Evolutionary conservation across 257 asterid species (phyloP).

Genomic region (Nicotiana attenuata): DNA sequence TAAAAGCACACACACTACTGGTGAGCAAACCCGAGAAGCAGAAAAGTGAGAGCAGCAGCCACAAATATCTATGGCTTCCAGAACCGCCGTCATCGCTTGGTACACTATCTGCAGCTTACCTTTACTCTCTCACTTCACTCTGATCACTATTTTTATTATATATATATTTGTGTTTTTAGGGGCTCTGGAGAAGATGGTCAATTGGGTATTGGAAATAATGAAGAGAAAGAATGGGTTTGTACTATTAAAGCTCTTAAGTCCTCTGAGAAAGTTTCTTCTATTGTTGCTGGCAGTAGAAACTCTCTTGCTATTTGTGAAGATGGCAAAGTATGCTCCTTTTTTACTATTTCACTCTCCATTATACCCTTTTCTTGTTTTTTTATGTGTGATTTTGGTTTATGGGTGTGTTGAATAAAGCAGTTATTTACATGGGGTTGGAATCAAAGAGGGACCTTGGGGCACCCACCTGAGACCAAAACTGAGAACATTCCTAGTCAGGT

Average conservation of each 20-base stretch:
- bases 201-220: constrained; percentile 74
- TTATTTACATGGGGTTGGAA: constrained; percentile 99
- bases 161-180: constrained; percentile 32
- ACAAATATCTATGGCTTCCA: constrained; percentile 48
- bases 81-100: constrained; percentile 79
- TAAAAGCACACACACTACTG: neutral
- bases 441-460: constrained; percentile 96
- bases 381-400: neutral
- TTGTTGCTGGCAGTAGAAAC: constrained; percentile 95
- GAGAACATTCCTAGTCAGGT: constrained; percentile 95
- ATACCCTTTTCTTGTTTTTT: neutral
- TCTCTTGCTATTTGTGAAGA: constrained; percentile 90
- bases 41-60: constrained; percentile 2
- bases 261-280: constrained; percentile 47
- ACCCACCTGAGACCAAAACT: constrained; percentile 78
- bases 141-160: neutral
- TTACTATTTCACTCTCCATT: neutral
- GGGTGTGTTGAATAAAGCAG: constrained; percentile 28
- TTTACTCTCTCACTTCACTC: neutral
- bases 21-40: neutral
- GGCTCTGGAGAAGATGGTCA: constrained; percentile 99
- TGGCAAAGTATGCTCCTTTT: constrained; percentile 58
- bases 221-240: constrained; percentile 87
- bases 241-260: constrained; percentile 50
- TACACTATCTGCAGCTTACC: constrained; percentile 10